A percentile compares a stretch with the other conserved stretches of the same genome.
Conservation (phyloP, 805 yeast genomes). For the Lachancea sp. region DNA sequence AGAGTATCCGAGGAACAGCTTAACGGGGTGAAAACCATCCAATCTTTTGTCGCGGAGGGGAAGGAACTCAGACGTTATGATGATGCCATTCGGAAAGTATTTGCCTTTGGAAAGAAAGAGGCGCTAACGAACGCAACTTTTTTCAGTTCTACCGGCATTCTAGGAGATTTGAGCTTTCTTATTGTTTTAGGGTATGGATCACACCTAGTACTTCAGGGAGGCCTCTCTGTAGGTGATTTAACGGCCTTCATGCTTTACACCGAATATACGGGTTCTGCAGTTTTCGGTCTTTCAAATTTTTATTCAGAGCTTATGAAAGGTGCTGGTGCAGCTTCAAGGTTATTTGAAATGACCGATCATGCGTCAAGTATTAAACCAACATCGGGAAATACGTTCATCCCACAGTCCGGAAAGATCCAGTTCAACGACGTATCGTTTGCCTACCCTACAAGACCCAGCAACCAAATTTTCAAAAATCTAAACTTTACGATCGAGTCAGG, state of each 20-base stretch:
- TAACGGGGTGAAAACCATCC: constrained; percentile 81
- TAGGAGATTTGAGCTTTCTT: constrained; percentile 79
- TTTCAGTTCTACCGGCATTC: constrained; percentile 68
- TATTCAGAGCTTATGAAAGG: constrained; percentile 97
- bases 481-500: constrained; percentile 45
- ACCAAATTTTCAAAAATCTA: constrained; percentile 45
- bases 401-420: constrained; percentile 42
- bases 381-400: constrained; percentile 44
- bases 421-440: constrained; percentile 65
- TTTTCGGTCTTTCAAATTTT: constrained; percentile 86
- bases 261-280: constrained; percentile 86
- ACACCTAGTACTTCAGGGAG: constrained; percentile 66
- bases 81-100: constrained; percentile 57
- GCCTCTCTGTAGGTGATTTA: constrained; percentile 78
- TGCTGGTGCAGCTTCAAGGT: constrained; percentile 89
- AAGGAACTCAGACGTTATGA: constrained; percentile 74
- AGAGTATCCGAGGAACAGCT: constrained; percentile 91
- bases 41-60: constrained; percentile 83
- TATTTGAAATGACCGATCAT: constrained; percentile 80
- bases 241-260: constrained; percentile 94
- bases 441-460: constrained; percentile 83
- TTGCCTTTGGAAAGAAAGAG: constrained; percentile 68
- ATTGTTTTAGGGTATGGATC: constrained; percentile 78
- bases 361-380: constrained; percentile 64
- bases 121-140: constrained; percentile 75